phyloP scores from a whole-genome alignment of 2,329 filamentous ascomycete species.

The Didymella exigua region DNA sequence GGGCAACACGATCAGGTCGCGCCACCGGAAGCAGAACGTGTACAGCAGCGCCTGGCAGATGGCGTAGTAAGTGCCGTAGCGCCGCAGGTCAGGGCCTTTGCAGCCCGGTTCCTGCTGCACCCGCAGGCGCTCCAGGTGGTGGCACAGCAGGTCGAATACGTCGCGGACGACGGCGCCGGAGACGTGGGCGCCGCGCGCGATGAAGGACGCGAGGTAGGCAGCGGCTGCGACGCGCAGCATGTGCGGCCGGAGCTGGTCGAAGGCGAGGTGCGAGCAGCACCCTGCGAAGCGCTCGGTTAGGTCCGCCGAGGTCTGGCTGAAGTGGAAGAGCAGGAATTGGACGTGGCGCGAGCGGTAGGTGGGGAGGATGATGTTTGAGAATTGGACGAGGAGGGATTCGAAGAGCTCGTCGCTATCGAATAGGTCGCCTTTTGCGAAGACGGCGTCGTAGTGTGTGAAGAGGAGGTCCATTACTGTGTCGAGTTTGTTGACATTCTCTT shows the following conservation, averaged over 20 bases:
- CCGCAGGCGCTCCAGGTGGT: slow-evolving; percentile 78
- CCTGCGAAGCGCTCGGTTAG: slow-evolving; percentile 84
- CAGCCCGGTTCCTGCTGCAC: slow-evolving; percentile 73
- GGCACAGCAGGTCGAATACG: slow-evolving; percentile 79
- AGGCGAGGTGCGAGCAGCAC: slow-evolving; percentile 73
- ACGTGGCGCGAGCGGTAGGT: slow-evolving; percentile 91
- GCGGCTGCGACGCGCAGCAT: slow-evolving; percentile 82
- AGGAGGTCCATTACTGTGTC: slow-evolving; percentile 87
- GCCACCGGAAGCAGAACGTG: slow-evolving; percentile 98
- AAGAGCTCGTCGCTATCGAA: slow-evolving; percentile 75
- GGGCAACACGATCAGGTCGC: slow-evolving; percentile 73
- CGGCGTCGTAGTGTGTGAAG: slow-evolving; percentile 79
- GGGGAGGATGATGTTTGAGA: slow-evolving; percentile 84
- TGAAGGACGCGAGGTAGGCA: slow-evolving; percentile 92
- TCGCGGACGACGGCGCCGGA: slow-evolving; percentile 76
- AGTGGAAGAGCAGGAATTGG: slow-evolving; percentile 96
- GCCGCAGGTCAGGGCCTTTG: slow-evolving; percentile 81
- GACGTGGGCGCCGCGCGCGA: slow-evolving; percentile 85
- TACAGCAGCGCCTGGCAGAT: slow-evolving; percentile 89
- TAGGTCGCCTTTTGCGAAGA: slow-evolving; percentile 69
- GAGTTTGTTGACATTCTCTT: slow-evolving; percentile 86
- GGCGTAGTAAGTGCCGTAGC: slow-evolving; percentile 84
- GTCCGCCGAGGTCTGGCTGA: slow-evolving; percentile 78
- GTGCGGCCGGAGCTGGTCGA: slow-evolving; percentile 67
- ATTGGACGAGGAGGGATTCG: slow-evolving; percentile 81